A percentile compares a stretch with the other conserved stretches of the same genome.
These are phyloP conservation scores for Leucaena leucocephala DNA, from an alignment of 306 rosid genomes.

Conservation along the genomic window DNA sequence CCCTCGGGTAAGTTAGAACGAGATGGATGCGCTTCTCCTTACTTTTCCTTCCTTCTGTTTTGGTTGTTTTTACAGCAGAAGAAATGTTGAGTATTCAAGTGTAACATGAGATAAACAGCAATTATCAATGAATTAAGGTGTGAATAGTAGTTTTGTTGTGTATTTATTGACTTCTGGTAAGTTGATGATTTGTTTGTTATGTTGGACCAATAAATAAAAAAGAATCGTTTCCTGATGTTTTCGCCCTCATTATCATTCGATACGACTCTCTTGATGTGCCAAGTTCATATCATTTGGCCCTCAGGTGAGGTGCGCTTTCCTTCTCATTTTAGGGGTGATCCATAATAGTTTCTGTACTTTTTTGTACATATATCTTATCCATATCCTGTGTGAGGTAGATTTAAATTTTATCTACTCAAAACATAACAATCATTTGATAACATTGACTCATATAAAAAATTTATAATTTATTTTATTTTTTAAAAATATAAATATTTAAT, in stretches of 20 bases:
- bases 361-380: too few species aligned
- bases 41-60: background rate
- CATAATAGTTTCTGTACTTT: too few species aligned
- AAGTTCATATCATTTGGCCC: too few species aligned
- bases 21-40: constrained; percentile 21
- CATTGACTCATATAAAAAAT: too few species aligned
- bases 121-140: constrained; percentile 46
- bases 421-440: too few species aligned
- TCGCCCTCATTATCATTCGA: background rate
- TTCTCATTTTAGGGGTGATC: too few species aligned
- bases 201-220: background rate
- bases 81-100: constrained; percentile 36
- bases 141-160: constrained; percentile 52
- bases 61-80: constrained; percentile 29
- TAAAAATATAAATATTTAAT: too few species aligned
- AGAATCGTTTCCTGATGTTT: background rate
- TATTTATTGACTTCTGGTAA: constrained; percentile 14
- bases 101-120: constrained; percentile 36
- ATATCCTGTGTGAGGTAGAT: too few species aligned
- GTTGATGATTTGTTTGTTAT: background rate
- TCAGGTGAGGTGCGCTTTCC: too few species aligned
- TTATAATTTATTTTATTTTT: too few species aligned
- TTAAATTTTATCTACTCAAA: too few species aligned
- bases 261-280: background rate
- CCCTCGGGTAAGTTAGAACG: background rate